Percentiles rank a stretch among this genome's conserved stretches.
Evolutionary conservation across 371 early-diverging fungal genomes (phyloP).

Genomic region (Apophysomyces trapeziformis): DNA sequence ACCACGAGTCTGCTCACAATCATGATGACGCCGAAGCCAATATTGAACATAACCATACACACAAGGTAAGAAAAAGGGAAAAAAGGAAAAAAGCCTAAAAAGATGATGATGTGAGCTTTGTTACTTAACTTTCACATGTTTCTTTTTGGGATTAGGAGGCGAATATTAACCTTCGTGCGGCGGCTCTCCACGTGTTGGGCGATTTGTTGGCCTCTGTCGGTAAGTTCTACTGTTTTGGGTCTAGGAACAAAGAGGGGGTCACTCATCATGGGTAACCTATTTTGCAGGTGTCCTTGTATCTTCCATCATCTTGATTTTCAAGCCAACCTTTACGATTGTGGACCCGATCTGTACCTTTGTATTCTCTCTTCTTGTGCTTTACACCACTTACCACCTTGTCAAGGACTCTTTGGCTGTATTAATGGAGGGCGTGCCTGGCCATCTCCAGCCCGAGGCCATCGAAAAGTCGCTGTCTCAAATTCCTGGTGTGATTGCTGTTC

Average conservation of each 20-base stretch:
- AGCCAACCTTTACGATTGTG: slow-evolving; percentile 68
- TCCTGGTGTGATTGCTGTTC: slow-evolving; percentile 66
- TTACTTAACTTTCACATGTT: slow-evolving; percentile 1
- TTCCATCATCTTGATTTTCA: slow-evolving; percentile 71
- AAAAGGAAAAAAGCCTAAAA: too few relatives aligned
- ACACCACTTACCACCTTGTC: slow-evolving; percentile 70
- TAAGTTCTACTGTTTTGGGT: slow-evolving; percentile 15
- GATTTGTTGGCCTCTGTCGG: slow-evolving; percentile 84
- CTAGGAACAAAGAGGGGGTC: neutral
- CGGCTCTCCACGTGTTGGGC: slow-evolving; percentile 83
- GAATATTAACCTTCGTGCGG: slow-evolving; percentile 76
- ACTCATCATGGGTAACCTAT: slow-evolving; percentile 2
- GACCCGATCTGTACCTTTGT: slow-evolving; percentile 90
- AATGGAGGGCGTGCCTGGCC: slow-evolving; percentile 75
- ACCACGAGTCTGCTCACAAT: slow-evolving; percentile 33
- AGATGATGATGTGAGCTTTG: neutral
- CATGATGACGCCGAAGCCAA: slow-evolving; percentile 39
- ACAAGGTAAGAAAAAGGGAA: slow-evolving; percentile 19
- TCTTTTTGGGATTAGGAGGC: slow-evolving; percentile 45
- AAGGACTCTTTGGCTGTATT: slow-evolving; percentile 68
- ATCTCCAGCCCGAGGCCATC: slow-evolving; percentile 68
- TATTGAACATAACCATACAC: slow-evolving; percentile 6
- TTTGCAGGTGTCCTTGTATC: slow-evolving; percentile 79
- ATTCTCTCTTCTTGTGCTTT: slow-evolving; percentile 80
- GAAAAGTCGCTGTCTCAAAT: slow-evolving; percentile 52